Evolutionary conservation across 768 basidiomycete genomes (phyloP).

Genomic region (Suillus bovinus): DNA sequence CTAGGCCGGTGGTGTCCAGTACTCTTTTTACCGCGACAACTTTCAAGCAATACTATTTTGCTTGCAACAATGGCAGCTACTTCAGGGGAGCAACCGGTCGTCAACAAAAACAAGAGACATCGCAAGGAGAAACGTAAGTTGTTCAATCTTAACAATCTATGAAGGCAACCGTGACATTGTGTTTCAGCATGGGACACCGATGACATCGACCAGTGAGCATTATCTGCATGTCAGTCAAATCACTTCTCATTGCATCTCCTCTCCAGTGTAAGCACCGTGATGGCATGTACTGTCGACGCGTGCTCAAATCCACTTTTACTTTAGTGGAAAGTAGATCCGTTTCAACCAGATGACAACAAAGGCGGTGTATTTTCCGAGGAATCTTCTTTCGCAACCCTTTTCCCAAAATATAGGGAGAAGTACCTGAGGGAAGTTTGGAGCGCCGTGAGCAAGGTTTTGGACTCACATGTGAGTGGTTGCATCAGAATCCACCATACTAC

Average conservation of each 20-base stretch:
- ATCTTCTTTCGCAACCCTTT: conserved; percentile 96
- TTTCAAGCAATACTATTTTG: neutral
- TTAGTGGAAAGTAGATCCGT: conserved; percentile 89
- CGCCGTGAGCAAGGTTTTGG: conserved; percentile 81
- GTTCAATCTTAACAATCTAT: neutral
- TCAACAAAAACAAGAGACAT: conserved; percentile 86
- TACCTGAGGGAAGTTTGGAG: conserved; percentile 96
- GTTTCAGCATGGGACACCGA: conserved; percentile 95
- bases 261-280: conserved; percentile 43
- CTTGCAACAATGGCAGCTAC: conserved; percentile 22
- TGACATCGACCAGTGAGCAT: conserved; percentile 95
- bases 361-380: conserved; percentile 89
- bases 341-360: conserved; percentile 73
- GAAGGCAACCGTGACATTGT: conserved; percentile 14
- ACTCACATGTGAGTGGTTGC: conserved; percentile 61
- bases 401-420: conserved; percentile 98
- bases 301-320: conserved; percentile 17
- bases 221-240: conserved; percentile 7
- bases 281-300: neutral
- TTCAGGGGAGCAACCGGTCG: conserved; percentile 39
- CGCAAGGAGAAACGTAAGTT: conserved; percentile 93
- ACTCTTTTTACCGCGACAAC: neutral
- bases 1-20: too few species aligned
- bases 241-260: conserved; percentile 9
- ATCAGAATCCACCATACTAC: neutral